Evolutionary conservation across 1,284 basidiomycete genomes (phyloP), one percentile per base, ranked within the genome.

Genomic region (Cystobasidium slooffiae): DNA sequence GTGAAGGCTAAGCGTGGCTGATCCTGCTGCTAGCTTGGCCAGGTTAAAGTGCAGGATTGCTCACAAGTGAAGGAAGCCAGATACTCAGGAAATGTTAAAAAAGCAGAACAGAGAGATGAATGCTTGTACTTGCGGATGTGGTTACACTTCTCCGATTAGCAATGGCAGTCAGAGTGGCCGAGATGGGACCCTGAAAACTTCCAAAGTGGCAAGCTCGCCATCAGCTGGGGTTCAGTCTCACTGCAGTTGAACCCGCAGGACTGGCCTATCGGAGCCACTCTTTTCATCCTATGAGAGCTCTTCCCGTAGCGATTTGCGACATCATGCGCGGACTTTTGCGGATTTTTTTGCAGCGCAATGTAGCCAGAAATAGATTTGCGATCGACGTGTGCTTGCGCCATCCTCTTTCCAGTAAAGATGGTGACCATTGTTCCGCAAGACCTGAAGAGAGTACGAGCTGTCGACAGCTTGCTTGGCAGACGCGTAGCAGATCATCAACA

Each of bases 301-400:
- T 59, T 59, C 56, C 56, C 56, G 56, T 41, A 1, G n/a, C 56
- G 9, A n/a, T 41, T 56, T 31, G 10, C 39, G 37, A 7, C 18
- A 41, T 39, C 56, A 59, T 41, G 37, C 37, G 55, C 31, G 55
- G 37, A 39, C 56, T 41, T 9, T 24, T 10, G 56, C n/a, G 6
- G 56, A 59, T 41, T 59, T 59, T 59, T 59, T 59, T 22, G 37
- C 9, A 22, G 18, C 56, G 31, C 55, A 58, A 14, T 7, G 10
- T 31, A 31, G 9, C 56, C 56, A 31, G 39, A 59, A 59, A 59
- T 59, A 59, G 56, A 59, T 59, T 43, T 41, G 14, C 31, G 56
- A 59, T 59, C 56, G 56, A 41, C n/a, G 20, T 10, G 16, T 5
- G 31, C 56, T 22, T 5, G 56, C 56, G 56, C 56, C 56, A 59